Conservation (phyloP, 208 protist genomes). For the Acanthamoeba healyi region DNA sequence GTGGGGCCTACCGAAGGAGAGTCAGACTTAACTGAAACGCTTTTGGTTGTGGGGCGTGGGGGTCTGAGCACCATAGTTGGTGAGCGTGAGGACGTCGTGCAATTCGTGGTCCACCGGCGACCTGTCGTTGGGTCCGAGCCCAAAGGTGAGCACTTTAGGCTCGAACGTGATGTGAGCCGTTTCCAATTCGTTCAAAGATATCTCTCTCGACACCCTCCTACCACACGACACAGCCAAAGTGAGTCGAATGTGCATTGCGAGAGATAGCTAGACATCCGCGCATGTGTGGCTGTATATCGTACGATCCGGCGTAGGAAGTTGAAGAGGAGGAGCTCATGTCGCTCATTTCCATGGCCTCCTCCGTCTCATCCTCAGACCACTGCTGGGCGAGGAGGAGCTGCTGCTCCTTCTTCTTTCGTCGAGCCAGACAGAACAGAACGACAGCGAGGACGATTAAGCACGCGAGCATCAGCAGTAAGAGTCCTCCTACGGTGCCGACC, state of each 20-base stretch:
- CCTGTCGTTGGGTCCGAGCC: not conserved
- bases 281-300: not conserved
- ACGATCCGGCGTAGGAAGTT: not conserved
- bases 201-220: not conserved
- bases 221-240: not conserved
- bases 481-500: not conserved
- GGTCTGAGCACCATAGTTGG: slow-evolving; percentile 10
- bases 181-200: slow-evolving; percentile 51
- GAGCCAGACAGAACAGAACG: not conserved
- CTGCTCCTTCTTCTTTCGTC: not conserved
- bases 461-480: not conserved
- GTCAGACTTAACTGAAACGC: not conserved
- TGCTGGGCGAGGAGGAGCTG: slow-evolving; percentile 51
- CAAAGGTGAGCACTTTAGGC: slow-evolving; percentile 53
- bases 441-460: not conserved
- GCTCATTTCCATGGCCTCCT: slow-evolving; percentile 6
- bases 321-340: not conserved
- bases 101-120: slow-evolving; percentile 53
- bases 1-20: not conserved
- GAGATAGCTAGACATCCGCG: not conserved
- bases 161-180: not conserved
- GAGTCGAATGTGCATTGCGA: not conserved
- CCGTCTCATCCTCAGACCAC: slow-evolving; percentile 13
- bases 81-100: slow-evolving; percentile 8
- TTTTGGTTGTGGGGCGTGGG: not conserved